phyloP scores from a whole-genome alignment of 495 filamentous ascomycete genomes.

The Penicillium taxi region DNA sequence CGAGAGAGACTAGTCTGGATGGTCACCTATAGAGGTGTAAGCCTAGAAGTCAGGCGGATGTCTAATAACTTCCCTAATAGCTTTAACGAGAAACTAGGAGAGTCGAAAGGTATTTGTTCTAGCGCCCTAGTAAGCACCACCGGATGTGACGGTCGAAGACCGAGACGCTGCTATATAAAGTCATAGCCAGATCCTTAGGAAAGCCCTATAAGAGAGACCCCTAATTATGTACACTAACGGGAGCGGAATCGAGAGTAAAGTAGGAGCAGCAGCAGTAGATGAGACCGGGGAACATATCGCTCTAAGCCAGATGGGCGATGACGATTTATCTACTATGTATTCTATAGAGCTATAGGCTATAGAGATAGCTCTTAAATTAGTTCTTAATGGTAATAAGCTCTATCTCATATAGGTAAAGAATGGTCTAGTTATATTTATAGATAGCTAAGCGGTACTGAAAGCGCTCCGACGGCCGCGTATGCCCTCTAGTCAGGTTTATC shows the following conservation, averaged over 20 bases:
- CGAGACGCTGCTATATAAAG: constrained; percentile 4
- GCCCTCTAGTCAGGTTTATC: too few species aligned
- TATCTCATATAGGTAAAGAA: too few species aligned
- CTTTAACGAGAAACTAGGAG: constrained; percentile 8
- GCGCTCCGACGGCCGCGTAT: too few species aligned
- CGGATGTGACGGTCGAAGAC: constrained; percentile 9
- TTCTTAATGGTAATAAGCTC: too few species aligned
- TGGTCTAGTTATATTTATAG: too few species aligned
- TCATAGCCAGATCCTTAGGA: constrained; percentile 2
- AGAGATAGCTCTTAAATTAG: not conserved
- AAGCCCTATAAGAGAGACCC: too few species aligned
- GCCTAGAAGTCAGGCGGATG: constrained; percentile 11
- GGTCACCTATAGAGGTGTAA: too few species aligned
- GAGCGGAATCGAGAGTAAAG: constrained; percentile 7
- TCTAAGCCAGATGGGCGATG: constrained; percentile 5
- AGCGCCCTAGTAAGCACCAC: constrained; percentile 9
- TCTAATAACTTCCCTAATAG: constrained; percentile 4
- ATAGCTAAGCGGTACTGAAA: too few species aligned
- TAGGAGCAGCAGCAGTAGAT: constrained; percentile 4
- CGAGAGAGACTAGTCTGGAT: too few species aligned
- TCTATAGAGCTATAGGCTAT: constrained; percentile 1
- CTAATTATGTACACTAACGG: constrained; percentile 8
- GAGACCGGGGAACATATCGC: not conserved
- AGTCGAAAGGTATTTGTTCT: constrained; percentile 12
- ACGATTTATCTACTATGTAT: constrained; percentile 3